Evolutionary conservation across 1,284 basidiomycete genomes (phyloP), one percentile per base, ranked within the genome.

Genomic region (Wallemia ichthyophaga): DNA sequence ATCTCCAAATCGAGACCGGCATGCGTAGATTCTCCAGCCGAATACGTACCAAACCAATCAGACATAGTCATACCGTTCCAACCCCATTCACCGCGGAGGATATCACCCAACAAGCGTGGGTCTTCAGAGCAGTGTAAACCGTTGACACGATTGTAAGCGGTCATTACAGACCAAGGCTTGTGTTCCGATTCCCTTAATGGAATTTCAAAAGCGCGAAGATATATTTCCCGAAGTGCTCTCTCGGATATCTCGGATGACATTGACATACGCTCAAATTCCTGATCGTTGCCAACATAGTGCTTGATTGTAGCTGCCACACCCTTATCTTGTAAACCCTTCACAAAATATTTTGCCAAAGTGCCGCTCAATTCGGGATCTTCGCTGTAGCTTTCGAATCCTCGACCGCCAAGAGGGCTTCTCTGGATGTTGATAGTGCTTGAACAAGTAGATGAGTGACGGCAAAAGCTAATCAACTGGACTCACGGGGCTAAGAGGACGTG

Each of bases 141-240:
- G 64, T 77, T 73, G 59, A 82, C 68, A 33, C 79, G 76, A 54
- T 78, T 78, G 66, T 82, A 78, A 17, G 55, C 55, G 13, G 55
- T 56, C 55, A 56, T 25, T 7, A 56, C 55, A 25, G 24, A 3
- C 25, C 59, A 60, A 2, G 66, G 67, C 9, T 65, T 64, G n/a
- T 48, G n/a, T 21, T 48, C 37, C 24, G 65, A 54, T 59, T 78
- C 72, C 65, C 80, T 80, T 67, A 83, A 76, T 0, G 83, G 81
- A 54, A 88, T 74, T 78, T 85, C 82, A 72, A 87, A 87, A 0
- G 81, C 80, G 73, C 81, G 77, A 37, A 86, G 73, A 69, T 87
- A 87, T 57, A 88, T 76, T 68, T 88, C 85, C 26, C 83, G 75
- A 54, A 88, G 72, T 0, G 84, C 80, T 27, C 84, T 77, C 61